Evolutionary conservation across 805 yeast species (phyloP).

Genomic region (Myxozyma geophila): DNA sequence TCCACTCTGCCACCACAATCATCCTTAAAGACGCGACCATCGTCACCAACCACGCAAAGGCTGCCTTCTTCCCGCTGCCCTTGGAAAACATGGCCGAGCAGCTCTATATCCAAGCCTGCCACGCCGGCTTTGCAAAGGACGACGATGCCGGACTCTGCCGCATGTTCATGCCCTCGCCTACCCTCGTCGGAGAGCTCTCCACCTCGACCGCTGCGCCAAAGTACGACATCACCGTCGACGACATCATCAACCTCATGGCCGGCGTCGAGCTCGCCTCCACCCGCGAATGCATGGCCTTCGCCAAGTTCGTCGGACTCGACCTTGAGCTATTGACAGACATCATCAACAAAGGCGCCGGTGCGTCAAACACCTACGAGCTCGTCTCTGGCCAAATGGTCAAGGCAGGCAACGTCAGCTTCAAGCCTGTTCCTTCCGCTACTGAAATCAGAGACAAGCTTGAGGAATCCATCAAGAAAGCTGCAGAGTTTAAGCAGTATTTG

Average conservation of each 20-base stretch:
- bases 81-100: slow-evolving; percentile 29
- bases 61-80: slow-evolving; percentile 20
- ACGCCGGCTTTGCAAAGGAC: slow-evolving; percentile 19
- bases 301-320: slow-evolving; percentile 30
- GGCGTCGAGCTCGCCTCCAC: slow-evolving; percentile 32
- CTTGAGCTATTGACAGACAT: slow-evolving; percentile 23
- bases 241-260: slow-evolving; percentile 27
- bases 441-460: slow-evolving; percentile 13
- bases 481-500: slow-evolving; percentile 16
- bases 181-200: slow-evolving; percentile 21
- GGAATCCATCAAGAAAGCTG: slow-evolving; percentile 21
- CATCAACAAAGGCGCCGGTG: slow-evolving; percentile 30
- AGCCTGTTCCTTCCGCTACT: slow-evolving; percentile 10
- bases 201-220: slow-evolving; percentile 16
- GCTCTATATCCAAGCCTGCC: slow-evolving; percentile 20
- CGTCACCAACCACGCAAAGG: slow-evolving; percentile 28
- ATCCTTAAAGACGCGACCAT: slow-evolving; percentile 26
- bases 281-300: slow-evolving; percentile 31
- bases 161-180: slow-evolving; percentile 21
- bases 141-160: slow-evolving; percentile 34
- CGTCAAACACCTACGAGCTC: slow-evolving; percentile 15
- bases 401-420: slow-evolving; percentile 11
- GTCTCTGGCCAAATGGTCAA: slow-evolving; percentile 21
- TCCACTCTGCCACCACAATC: slow-evolving; percentile 31
- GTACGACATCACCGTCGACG: slow-evolving; percentile 25